Conservation (phyloP, 352 stramenopile genomes). For the Pythium vanterpoolii region DNA sequence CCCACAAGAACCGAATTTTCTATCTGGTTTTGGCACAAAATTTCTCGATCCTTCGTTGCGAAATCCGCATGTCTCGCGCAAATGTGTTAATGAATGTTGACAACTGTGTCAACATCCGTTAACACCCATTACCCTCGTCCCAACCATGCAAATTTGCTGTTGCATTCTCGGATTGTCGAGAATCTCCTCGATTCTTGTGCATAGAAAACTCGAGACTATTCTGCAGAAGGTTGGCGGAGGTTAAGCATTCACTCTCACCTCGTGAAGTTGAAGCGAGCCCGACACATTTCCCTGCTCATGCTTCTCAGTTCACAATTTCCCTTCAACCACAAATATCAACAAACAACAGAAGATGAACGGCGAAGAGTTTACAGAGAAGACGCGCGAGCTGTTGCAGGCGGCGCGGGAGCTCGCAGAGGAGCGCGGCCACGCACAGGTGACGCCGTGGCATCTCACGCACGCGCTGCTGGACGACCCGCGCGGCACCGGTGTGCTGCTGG, state of each 20-base stretch:
- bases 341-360: conserved; percentile 48
- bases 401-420: conserved; percentile 58
- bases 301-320: conserved; percentile 16
- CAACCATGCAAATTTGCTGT: background rate
- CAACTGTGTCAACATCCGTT: conserved; percentile 1
- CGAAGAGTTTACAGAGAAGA: conserved; percentile 82
- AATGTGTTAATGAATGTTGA: too few relatives aligned
- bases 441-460: conserved; percentile 63
- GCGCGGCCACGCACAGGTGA: conserved; percentile 68
- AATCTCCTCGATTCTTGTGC: background rate
- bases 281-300: background rate
- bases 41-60: conserved; percentile 1
- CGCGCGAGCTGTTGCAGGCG: conserved; percentile 51
- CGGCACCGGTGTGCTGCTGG: conserved; percentile 51
- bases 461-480: conserved; percentile 68
- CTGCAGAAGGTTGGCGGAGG: background rate
- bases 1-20: background rate
- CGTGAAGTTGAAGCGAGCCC: conserved; percentile 1
- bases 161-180: conserved; percentile 19
- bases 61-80: background rate
- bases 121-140: background rate
- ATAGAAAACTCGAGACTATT: conserved; percentile 5
- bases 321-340: conserved; percentile 6
- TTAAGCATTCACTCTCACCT: conserved; percentile 14
- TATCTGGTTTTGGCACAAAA: background rate